Conservation (phyloP, 2,329 filamentous ascomycete genomes). For the Arthrobotrys entomopaga region DNA sequence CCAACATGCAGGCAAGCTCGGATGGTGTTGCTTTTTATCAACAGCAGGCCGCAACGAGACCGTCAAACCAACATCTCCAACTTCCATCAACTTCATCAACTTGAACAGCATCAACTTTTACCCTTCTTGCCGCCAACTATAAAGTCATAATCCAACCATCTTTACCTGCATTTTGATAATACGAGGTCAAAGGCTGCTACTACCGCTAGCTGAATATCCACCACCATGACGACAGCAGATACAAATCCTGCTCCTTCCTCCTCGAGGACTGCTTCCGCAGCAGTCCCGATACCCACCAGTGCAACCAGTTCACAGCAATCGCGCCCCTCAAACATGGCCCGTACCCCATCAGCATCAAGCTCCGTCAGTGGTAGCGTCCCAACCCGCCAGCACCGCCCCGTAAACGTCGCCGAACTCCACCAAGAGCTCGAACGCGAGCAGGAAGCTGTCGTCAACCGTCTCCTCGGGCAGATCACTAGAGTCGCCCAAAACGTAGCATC, state of each 20-base stretch:
- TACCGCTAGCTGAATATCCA: conserved; percentile 1
- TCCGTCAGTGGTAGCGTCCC: conserved; percentile 41
- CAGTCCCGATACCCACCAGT: conserved; percentile 39
- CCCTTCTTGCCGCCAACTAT: background rate
- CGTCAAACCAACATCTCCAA: conserved; percentile 8
- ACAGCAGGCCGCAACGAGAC: conserved; percentile 17
- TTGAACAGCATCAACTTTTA: conserved; percentile 1
- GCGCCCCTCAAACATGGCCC: conserved; percentile 27
- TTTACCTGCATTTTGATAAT: background rate
- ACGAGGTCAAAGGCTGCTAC: background rate
- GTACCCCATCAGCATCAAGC: conserved; percentile 48
- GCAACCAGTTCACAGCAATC: conserved; percentile 22
- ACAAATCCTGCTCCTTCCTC: conserved; percentile 19
- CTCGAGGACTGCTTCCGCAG: conserved; percentile 20
- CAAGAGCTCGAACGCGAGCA: conserved; percentile 60
- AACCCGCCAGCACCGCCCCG: conserved; percentile 31
- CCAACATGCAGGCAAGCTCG: too few relatives aligned
- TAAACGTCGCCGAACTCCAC: conserved; percentile 58
- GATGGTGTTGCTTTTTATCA: conserved; percentile 1
- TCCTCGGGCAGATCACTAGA: conserved; percentile 78
- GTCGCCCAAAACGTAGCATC: conserved; percentile 72
- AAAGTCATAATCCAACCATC: background rate
- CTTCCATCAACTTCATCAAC: conserved; percentile 15
- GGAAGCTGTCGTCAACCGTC: conserved; percentile 68
- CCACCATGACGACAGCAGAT: conserved; percentile 34